A percentile compares a stretch with the other conserved stretches of the same genome.
Conservation (phyloP, 2,329 filamentous ascomycete species). For the Annulohypoxylon truncatum region DNA sequence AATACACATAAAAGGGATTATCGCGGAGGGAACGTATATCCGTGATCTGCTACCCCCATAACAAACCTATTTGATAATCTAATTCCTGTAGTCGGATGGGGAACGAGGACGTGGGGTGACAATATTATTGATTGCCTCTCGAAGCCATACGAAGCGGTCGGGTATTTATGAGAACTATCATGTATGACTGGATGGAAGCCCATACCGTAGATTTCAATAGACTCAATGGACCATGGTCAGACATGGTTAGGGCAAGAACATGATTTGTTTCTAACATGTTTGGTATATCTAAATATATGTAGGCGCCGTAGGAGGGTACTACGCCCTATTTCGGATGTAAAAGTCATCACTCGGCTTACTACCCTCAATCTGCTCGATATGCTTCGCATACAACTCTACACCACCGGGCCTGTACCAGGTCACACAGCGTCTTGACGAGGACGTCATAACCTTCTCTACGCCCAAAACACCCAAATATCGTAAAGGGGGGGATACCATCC, state of each 20-base stretch:
- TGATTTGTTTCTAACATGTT: neutral
- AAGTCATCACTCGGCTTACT: neutral
- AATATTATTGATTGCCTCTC: neutral
- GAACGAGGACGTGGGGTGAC: neutral
- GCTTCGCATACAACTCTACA: neutral
- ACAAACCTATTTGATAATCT: too few species aligned
- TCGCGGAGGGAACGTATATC: too few species aligned
- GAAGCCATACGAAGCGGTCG: neutral
- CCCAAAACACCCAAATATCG: neutral
- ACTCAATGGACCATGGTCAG: neutral
- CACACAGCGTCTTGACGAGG: neutral
- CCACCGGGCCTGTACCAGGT: neutral
- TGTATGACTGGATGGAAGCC: neutral
- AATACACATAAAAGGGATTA: too few species aligned
- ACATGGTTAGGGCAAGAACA: neutral
- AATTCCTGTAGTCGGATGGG: neutral
- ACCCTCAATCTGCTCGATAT: neutral
- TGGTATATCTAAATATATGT: neutral
- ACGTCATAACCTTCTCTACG: conserved; percentile 16
- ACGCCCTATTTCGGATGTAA: neutral
- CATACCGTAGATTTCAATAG: neutral
- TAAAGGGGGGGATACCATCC: neutral
- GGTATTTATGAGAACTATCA: neutral
- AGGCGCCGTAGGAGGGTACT: neutral
- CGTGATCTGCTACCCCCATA: too few species aligned